Evolutionary conservation across 75 land plant genomes (phyloP), one percentile per base, ranked within the genome.

Genomic region (Cryptomeria japonica): DNA sequence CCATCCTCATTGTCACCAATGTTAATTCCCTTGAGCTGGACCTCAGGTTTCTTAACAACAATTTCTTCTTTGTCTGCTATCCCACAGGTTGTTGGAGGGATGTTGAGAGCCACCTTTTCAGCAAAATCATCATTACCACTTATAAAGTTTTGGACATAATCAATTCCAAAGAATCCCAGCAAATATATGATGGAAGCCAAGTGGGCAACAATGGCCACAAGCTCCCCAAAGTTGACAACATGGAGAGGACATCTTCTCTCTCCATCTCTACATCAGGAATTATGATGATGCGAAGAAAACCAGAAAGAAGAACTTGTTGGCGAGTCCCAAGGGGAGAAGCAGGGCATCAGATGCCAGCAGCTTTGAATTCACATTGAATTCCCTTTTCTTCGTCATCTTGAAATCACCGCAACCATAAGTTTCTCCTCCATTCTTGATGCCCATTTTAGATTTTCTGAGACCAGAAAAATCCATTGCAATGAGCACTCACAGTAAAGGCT

Each of bases 181-280:
- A 97, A 91, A 87, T 97, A 97, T 46, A 95, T 93, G 83, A 92
- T 89, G 85, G 99, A 97, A 7, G 94, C 92, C 72, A 96, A 38
- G 84, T 95, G 89, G 51, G 91, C 86, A n/a, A 97, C 8, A 47
- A 96, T 56, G 87, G 94, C 94, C 31, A 88, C 83, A 46, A 95
- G 90, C 91, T 95, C 98, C 22, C 90, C 89, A 41, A 95, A 58
- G 84, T 85, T 89, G 78, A 96, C 73, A 87, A 93, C 87, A 87
- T 95, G 97, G 49, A 97, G 92, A 18, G 97, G 98, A 87, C 91
- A 93, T 93, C 95, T 97, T 97, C 75, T 96, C 98, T 68, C 98
- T 83, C 99, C 99, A 96, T n/a, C 95, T 89, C 25, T 88, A 86
- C n/a, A n/a, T n/a, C n/a, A n/a, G n/a, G n/a, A n/a, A n/a, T n/a